Conservation (phyloP, 164 flowering plant genomes). For the Vitis cinerea region DNA sequence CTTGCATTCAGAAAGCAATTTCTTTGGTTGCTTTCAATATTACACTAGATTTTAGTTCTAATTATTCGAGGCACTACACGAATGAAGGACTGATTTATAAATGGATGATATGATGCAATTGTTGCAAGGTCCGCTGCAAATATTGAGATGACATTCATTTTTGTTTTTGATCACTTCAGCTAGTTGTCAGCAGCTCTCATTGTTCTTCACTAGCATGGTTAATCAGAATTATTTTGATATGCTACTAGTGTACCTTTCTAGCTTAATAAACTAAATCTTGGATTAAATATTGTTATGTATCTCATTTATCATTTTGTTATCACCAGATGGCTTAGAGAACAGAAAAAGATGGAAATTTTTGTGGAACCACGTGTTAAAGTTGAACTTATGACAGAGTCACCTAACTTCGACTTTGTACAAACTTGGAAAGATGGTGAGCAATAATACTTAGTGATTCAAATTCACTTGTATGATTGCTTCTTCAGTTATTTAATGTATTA, state of each 20-base stretch:
- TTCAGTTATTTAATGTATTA: background rate
- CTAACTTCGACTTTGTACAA: constrained; percentile 69
- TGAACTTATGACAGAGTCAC: constrained; percentile 78
- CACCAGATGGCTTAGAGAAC: constrained; percentile 83
- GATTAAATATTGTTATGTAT: background rate
- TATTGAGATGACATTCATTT: no score
- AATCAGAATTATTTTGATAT: no score
- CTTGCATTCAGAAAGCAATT: background rate
- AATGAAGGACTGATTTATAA: background rate
- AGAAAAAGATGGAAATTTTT: constrained; percentile 56
- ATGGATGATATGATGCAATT: background rate
- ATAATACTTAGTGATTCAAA: background rate
- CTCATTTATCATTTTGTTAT: constrained; percentile 8
- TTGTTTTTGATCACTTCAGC: no score
- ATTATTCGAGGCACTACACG: background rate
- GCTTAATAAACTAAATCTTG: constrained; percentile 7
- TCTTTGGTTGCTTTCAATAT: background rate
- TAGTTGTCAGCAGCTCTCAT: no score
- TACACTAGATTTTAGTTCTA: background rate
- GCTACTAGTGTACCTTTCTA: background rate
- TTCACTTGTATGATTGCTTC: no score
- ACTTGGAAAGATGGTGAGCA: constrained; percentile 90
- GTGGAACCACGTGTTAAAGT: constrained; percentile 88
- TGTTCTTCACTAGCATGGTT: no score
- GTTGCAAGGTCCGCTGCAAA: background rate